phyloP scores from a whole-genome alignment of 495 filamentous ascomycete genomes.

The Hypoxylon trugodes region DNA sequence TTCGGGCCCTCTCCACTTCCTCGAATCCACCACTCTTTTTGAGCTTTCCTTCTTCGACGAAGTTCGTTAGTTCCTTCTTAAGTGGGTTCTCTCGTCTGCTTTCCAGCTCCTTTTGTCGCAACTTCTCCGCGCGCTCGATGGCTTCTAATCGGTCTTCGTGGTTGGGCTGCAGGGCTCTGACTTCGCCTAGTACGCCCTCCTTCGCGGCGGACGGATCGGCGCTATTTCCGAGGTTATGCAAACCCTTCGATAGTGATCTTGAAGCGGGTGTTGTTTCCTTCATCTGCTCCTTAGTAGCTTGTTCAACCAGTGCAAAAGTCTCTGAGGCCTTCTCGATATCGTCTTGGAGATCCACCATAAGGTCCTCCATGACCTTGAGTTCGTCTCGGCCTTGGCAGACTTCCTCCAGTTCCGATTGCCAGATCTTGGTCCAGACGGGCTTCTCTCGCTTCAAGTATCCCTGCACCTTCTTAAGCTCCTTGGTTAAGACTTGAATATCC shows the following conservation, averaged over 20 bases:
- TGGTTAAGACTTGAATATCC: conserved; percentile 79
- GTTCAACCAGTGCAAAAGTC: conserved; percentile 93
- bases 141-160: conserved; percentile 92
- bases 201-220: conserved; percentile 82
- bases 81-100: conserved; percentile 78
- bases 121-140: conserved; percentile 92
- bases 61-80: conserved; percentile 84
- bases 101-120: conserved; percentile 86
- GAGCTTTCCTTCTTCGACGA: conserved; percentile 89
- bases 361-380: conserved; percentile 91
- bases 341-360: conserved; percentile 89
- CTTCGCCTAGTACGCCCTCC: conserved; percentile 90
- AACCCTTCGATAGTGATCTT: conserved; percentile 63
- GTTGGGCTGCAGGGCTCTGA: conserved; percentile 92
- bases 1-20: conserved; percentile 86
- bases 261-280: conserved; percentile 68
- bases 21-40: conserved; percentile 97
- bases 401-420: conserved; percentile 93
- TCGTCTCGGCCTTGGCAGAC: conserved; percentile 96
- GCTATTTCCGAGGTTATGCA: conserved; percentile 69
- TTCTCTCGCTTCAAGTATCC: conserved; percentile 91
- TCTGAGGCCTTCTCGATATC: conserved; percentile 93
- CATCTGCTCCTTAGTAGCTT: conserved; percentile 95
- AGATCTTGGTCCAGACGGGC: conserved; percentile 96
- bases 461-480: conserved; percentile 94